phyloP scores from a whole-genome alignment of 2,329 filamentous ascomycete species.

The Ascochyta fabae region DNA sequence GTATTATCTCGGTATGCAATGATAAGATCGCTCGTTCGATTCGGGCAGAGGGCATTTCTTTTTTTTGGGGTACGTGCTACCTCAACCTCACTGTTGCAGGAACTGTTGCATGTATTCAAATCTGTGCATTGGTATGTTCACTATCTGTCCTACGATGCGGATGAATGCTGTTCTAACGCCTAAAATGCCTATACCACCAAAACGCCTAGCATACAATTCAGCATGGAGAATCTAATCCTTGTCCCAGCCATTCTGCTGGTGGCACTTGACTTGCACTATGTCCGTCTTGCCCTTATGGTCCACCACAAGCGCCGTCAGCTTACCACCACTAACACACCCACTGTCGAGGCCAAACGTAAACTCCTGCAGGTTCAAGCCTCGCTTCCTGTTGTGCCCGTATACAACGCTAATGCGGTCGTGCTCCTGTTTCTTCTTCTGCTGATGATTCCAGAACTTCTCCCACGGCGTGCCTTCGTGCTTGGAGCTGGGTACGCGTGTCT shows the following conservation, averaged over 20 bases:
- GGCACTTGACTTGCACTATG: slow-evolving; percentile 51
- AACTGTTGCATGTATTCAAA: not conserved
- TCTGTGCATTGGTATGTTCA: not conserved
- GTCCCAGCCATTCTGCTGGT: slow-evolving; percentile 30
- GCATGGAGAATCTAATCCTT: slow-evolving; percentile 16
- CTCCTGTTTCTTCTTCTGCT: slow-evolving; percentile 42
- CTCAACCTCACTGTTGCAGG: too few relatives aligned
- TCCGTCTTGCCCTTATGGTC: slow-evolving; percentile 56
- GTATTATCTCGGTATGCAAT: slow-evolving; percentile 10
- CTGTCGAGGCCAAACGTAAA: slow-evolving; percentile 88
- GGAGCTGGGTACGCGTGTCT: slow-evolving; percentile 63
- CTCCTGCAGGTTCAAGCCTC: slow-evolving; percentile 68
- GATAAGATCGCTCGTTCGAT: slow-evolving; percentile 22
- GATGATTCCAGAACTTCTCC: slow-evolving; percentile 65
- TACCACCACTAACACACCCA: slow-evolving; percentile 76
- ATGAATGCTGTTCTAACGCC: slow-evolving; percentile 8
- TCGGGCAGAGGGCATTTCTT: slow-evolving; percentile 13
- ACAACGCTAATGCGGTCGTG: slow-evolving; percentile 69
- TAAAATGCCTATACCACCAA: slow-evolving; percentile 6
- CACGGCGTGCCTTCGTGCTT: slow-evolving; percentile 66
- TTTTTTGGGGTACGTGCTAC: too few relatives aligned
- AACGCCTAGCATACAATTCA: slow-evolving; percentile 1
- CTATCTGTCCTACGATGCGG: not conserved
- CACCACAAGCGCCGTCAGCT: slow-evolving; percentile 79
- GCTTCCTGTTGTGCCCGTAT: slow-evolving; percentile 72